phyloP scores from a whole-genome alignment of 2,329 filamentous ascomycete genomes.

The Claviceps maximensis region DNA sequence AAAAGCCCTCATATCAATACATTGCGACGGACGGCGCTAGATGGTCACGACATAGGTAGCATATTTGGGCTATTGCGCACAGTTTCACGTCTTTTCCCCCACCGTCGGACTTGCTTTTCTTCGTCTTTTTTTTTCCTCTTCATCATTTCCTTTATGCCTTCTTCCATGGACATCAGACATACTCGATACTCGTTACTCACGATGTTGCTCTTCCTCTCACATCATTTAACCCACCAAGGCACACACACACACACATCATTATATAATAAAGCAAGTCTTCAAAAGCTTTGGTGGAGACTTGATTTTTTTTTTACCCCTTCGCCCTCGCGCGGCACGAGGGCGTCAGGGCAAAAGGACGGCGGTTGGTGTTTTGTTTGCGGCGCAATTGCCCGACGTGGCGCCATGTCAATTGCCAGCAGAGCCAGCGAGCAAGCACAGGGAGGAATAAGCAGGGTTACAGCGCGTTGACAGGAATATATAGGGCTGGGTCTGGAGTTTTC shows the following conservation, averaged over 20 bases:
- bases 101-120: too few species aligned
- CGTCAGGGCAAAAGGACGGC: background rate
- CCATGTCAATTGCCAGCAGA: background rate
- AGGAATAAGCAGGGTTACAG: slow-evolving; percentile 4
- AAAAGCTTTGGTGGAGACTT: background rate
- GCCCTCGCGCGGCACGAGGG: background rate
- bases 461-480: slow-evolving; percentile 5
- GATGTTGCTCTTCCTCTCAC: background rate
- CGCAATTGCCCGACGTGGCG: slow-evolving; percentile 1
- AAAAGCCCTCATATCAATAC: slow-evolving; percentile 20
- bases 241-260: background rate
- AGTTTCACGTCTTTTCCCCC: slow-evolving; percentile 18
- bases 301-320: background rate
- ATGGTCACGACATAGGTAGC: slow-evolving; percentile 23
- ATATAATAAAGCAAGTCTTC: slow-evolving; percentile 2
- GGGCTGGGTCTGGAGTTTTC: slow-evolving; percentile 18
- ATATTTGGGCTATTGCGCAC: slow-evolving; percentile 16
- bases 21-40: slow-evolving; percentile 27
- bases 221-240: slow-evolving; percentile 1
- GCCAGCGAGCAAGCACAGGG: slow-evolving; percentile 1
- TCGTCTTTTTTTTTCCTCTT: slow-evolving; percentile 7
- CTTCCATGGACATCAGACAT: slow-evolving; percentile 1
- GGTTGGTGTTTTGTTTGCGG: background rate
- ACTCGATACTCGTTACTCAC: background rate
- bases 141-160: slow-evolving; percentile 13